Evolutionary conservation across 2,329 filamentous ascomycete species (phyloP).

Genomic region (Berkeleyomyces basicola): DNA sequence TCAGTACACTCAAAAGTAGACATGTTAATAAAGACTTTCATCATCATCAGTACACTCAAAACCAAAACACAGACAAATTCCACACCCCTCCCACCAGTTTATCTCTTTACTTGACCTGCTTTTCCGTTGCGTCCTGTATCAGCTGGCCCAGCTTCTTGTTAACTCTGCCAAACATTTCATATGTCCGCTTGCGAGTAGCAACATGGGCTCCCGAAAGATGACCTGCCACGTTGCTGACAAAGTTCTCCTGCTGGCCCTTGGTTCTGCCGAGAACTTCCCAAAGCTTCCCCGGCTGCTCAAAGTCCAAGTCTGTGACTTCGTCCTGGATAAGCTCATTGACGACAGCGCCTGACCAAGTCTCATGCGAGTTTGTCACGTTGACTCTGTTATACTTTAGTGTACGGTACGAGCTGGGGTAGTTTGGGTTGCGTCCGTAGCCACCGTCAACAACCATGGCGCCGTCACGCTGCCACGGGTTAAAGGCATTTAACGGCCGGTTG

Average conservation of each 20-base stretch:
- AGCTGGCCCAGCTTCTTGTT: slow-evolving; percentile 31
- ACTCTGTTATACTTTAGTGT: slow-evolving; percentile 27
- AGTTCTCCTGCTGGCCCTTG: slow-evolving; percentile 42
- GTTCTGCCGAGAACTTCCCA: slow-evolving; percentile 33
- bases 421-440: slow-evolving; percentile 44
- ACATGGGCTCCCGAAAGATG: slow-evolving; percentile 37
- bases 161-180: slow-evolving; percentile 44
- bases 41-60: not conserved
- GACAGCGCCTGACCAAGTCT: slow-evolving; percentile 31
- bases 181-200: slow-evolving; percentile 39
- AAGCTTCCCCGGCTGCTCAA: slow-evolving; percentile 30
- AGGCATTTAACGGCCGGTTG: slow-evolving; percentile 37
- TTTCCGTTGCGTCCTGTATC: slow-evolving; percentile 16
- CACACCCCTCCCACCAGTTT: not conserved
- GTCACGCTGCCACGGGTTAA: slow-evolving; percentile 58
- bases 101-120: not conserved
- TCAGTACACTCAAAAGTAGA: not conserved
- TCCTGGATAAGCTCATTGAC: slow-evolving; percentile 28
- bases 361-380: slow-evolving; percentile 27
- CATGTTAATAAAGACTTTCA: too few relatives aligned
- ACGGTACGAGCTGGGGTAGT: slow-evolving; percentile 37
- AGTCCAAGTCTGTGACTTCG: slow-evolving; percentile 30
- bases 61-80: not conserved
- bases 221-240: slow-evolving; percentile 40
- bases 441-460: slow-evolving; percentile 53